These are phyloP conservation scores for Pisolithus orientalis DNA, from an alignment of 768 basidiomycete genomes.

Conservation along the genomic window DNA sequence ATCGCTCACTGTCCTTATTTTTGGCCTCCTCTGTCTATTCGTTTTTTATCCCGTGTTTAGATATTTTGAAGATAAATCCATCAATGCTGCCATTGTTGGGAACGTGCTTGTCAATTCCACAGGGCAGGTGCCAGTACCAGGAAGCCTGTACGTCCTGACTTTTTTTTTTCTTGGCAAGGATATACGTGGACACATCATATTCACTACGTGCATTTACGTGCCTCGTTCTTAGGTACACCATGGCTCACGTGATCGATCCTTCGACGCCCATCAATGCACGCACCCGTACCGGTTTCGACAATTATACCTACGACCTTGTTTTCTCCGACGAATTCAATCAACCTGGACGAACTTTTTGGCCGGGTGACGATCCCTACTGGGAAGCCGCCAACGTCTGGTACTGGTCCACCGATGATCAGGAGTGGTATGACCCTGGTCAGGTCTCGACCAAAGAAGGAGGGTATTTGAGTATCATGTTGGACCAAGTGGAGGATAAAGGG, in stretches of 20 bases:
- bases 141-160: not conserved
- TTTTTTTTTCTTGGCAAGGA: not conserved
- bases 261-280: conserved; percentile 58
- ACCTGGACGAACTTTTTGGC: conserved; percentile 45
- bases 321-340: conserved; percentile 63
- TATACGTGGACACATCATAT: too few species aligned
- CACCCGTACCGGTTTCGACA: conserved; percentile 67
- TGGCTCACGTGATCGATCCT: conserved; percentile 62
- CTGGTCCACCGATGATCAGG: conserved; percentile 58
- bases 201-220: not conserved
- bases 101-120: conserved; percentile 63
- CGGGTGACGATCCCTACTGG: conserved; percentile 65
- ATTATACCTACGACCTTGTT: conserved; percentile 57
- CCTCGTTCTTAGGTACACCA: conserved; percentile 13
- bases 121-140: conserved; percentile 52
- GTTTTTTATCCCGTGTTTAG: conserved; percentile 73
- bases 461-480: conserved; percentile 63
- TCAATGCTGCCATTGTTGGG: conserved; percentile 45
- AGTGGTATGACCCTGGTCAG: conserved; percentile 71
- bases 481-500: conserved; percentile 44
- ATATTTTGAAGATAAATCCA: conserved; percentile 19
- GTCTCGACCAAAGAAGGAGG: conserved; percentile 58
- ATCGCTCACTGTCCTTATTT: conserved; percentile 57
- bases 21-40: conserved; percentile 65
- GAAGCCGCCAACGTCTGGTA: conserved; percentile 74